Evolutionary conservation across 371 early-diverging fungal species (phyloP), one percentile per base, ranked within the genome.

Genomic region (Mucor plumbeus): DNA sequence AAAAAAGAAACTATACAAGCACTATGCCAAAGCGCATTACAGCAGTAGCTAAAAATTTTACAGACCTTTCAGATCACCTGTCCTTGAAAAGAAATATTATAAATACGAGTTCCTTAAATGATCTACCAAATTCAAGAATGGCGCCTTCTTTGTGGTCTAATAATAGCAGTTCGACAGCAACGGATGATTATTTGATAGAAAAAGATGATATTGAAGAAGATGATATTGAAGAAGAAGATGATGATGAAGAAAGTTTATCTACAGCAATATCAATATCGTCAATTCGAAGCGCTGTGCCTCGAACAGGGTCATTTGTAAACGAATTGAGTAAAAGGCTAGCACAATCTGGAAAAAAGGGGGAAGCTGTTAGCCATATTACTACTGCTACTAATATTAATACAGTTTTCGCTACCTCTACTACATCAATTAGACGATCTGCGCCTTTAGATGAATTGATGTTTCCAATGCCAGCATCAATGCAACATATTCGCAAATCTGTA

Each of bases 301-400:
- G 70, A 43, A 72, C 72, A 39, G 75, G 75, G 3, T 68, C 76
- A 8, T 78, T 75, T 70, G 76, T 71, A 21, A 69, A 71, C 19
- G 78, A 78, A 62, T 57, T 78, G 19, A 78, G 76, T 39, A 64
- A 75, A 58, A 65, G 75, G 15, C 38, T 78, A 21, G 78, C 71
- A 33, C 71, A 75, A 31, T 61, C 69, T 13, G 78, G 70, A 61
- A 67, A 53, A 15, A 67, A 65, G 15, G 67, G 48, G 11, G 72
- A 61, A 38, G 68, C 64, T 11, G 55, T 68, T 40, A 69, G 48
- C 50, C 66, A 56, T 26, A 65, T 68, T 38, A 57, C 66, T 39
- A 66, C 38, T 55, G 55, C 48, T 35, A 55, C 19, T 40, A 39
- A 10, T 21, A 58, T 17, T 17, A 39, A 19, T 21, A 50, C 50